Percentiles rank a stretch among this genome's conserved stretches.
Evolutionary conservation across 139 green algal species (phyloP).

Genomic region (Limnomonas spitsbergensis): DNA sequence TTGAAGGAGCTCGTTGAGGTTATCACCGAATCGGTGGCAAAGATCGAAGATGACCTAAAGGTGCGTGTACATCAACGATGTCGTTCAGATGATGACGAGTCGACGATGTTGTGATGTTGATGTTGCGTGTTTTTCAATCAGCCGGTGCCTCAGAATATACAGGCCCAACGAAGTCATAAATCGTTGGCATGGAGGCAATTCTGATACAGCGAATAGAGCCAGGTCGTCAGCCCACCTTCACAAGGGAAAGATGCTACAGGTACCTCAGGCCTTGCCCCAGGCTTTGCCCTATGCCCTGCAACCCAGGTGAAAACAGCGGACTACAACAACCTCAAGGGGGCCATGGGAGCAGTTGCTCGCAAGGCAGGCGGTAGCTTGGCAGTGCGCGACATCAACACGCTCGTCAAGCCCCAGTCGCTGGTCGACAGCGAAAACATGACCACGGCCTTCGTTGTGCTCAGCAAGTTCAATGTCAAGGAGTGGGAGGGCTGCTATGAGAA

Average conservation of each 20-base stretch:
- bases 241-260: too few relatives aligned
- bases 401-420: slow-evolving; percentile 69
- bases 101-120: too few relatives aligned
- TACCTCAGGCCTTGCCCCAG: not conserved
- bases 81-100: not conserved
- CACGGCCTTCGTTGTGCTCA: slow-evolving; percentile 88
- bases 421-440: slow-evolving; percentile 89
- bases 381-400: slow-evolving; percentile 56
- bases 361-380: slow-evolving; percentile 86
- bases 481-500: slow-evolving; percentile 86
- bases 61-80: slow-evolving; percentile 33
- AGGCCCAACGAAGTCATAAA: too few relatives aligned
- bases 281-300: not conserved
- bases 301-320: slow-evolving; percentile 73
- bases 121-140: too few relatives aligned
- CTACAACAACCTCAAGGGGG: slow-evolving; percentile 78
- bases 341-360: slow-evolving; percentile 65
- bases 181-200: too few relatives aligned
- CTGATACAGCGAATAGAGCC: too few relatives aligned
- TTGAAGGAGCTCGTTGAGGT: slow-evolving; percentile 88
- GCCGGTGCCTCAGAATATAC: too few relatives aligned
- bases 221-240: too few relatives aligned
- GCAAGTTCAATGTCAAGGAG: slow-evolving; percentile 75
- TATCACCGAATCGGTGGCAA: slow-evolving; percentile 79
- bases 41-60: slow-evolving; percentile 98